Base-by-base conservation (phyloP, 1,284 basidiomycete species). In the Microbotryum silenes-acaulis region DNA sequence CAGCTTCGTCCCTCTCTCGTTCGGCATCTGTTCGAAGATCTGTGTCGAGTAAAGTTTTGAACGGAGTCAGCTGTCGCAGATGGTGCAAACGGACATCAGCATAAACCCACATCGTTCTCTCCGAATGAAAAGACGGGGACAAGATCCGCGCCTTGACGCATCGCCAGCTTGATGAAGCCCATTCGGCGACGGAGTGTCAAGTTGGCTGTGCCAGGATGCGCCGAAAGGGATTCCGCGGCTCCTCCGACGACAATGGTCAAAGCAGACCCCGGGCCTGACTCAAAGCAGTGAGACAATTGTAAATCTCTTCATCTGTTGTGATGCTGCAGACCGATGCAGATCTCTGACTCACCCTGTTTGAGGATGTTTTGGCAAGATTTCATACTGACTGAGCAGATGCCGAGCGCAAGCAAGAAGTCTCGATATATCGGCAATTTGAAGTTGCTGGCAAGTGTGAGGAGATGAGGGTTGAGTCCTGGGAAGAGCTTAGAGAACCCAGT, bases 161-260 rank as follows among this genome's bases (percentile, higher is more conserved):
- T 92, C 1, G 94, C 96, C 62, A 98, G 77, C 77, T 97, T 97
- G 76, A 99, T 93, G 73, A 99, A 99, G 0, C 93, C 67, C 37
- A 71, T 57, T 44, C 74, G 61, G 37, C 65, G 85, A 74, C 85
- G 81, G 65, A 99, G 76, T 2, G 93, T 97, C 74, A 98, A 76
- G 78, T 97, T 91, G 48, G 89, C 89, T 21, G 93, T 97, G 20
- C 94, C 96, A 0, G 94, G 96, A 71, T 86, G 88, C 7, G 94
- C 94, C 69, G 85, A 87, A 70, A 99, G 77, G 73, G 88, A 91
- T 79, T 98, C 96, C 8, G 92, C 87, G 0, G 96, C 96, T 16
- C 94, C 96, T 3, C 94, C 94, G 0, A 99, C 88, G 1, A 99
- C 94, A 63, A 99, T 98, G 3, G 89, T 89, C 71, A 97, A 92